A percentile compares a stretch with the other conserved stretches of the same genome.
These are phyloP conservation scores for Galium porrigens DNA, from an alignment of 305 asterid genomes.

Conservation along the genomic window DNA sequence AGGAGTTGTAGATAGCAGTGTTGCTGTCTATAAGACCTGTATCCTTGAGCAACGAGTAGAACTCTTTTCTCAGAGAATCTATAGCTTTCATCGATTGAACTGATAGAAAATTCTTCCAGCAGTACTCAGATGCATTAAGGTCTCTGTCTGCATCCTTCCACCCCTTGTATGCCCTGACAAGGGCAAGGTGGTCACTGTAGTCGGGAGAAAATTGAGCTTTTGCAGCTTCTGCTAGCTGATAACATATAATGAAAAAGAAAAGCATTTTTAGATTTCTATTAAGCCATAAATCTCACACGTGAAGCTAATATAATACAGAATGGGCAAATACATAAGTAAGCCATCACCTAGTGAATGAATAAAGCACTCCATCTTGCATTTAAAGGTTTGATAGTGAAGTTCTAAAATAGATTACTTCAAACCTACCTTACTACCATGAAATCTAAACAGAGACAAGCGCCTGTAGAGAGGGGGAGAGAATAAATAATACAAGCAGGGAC, in stretches of 20 bases:
- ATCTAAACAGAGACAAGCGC: not conserved
- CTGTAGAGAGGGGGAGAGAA: not conserved
- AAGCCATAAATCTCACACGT: not conserved
- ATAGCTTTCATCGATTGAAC: slow-evolving; percentile 77
- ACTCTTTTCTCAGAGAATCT: slow-evolving; percentile 78
- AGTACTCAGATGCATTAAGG: slow-evolving; percentile 52
- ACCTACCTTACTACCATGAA: slow-evolving; percentile 1
- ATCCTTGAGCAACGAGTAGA: slow-evolving; percentile 63
- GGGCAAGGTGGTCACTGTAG: slow-evolving; percentile 83
- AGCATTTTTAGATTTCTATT: not conserved
- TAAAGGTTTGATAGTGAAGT: not conserved
- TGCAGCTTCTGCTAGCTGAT: slow-evolving; percentile 87
- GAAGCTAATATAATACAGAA: not conserved
- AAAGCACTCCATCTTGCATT: not conserved
- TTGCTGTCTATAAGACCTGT: slow-evolving; percentile 84
- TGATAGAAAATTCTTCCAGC: slow-evolving; percentile 91
- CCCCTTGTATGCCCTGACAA: slow-evolving; percentile 79
- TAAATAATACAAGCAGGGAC: not conserved
- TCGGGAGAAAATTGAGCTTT: slow-evolving; percentile 77
- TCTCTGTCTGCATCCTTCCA: slow-evolving; percentile 78
- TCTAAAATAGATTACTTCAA: not conserved
- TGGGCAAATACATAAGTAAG: not conserved
- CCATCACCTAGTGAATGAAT: not conserved
- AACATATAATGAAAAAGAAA: slow-evolving; percentile 10
- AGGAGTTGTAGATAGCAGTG: slow-evolving; percentile 41